Conservation (phyloP, 306 rosid genomes). For the Biancaea sappan region DNA sequence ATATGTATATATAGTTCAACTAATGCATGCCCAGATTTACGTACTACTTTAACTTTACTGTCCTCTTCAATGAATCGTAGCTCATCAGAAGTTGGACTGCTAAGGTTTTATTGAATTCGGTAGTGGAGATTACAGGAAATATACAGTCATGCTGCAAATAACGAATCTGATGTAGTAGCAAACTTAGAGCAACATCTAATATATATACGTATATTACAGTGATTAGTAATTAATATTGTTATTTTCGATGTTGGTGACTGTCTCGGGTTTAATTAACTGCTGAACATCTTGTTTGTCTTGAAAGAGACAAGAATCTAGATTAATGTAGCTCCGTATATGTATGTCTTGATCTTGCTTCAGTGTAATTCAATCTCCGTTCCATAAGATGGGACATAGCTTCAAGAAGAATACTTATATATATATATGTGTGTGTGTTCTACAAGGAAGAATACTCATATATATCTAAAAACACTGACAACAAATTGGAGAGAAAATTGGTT, state of each 20-base stretch:
- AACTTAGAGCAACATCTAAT: too few species aligned
- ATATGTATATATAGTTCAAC: too few species aligned
- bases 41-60: too few species aligned
- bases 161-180: too few species aligned
- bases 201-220: neutral
- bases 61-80: neutral
- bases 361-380: neutral
- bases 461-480: too few species aligned
- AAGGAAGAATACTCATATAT: too few species aligned
- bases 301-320: neutral
- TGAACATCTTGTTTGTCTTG: conserved; percentile 8
- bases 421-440: too few species aligned
- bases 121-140: neutral
- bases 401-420: too few species aligned
- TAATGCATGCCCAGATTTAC: too few species aligned
- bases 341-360: neutral
- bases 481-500: too few species aligned
- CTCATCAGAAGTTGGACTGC: neutral
- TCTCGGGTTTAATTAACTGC: neutral
- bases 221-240: neutral
- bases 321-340: too few species aligned
- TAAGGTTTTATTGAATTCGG: neutral
- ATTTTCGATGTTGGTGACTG: neutral
- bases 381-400: too few species aligned
- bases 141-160: neutral